Percentiles rank a stretch among this genome's conserved stretches.
Conservation (phyloP, 2,329 filamentous ascomycete genomes). For the Fusarium xylarioides region DNA sequence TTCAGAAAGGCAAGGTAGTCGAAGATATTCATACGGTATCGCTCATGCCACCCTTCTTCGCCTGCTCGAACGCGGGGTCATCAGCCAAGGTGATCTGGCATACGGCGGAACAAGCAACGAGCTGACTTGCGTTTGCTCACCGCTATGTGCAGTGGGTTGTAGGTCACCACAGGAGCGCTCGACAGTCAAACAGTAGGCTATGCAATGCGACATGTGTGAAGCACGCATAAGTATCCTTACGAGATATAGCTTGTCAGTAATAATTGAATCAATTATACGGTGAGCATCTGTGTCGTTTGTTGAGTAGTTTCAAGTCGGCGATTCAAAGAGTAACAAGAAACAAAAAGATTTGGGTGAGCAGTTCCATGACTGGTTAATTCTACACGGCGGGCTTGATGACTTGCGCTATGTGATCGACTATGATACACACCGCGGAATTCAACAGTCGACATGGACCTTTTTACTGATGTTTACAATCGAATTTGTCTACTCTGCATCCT, state of each 20-base stretch:
- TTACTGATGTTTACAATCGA: background rate
- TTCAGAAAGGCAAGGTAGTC: background rate
- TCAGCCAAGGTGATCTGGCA: background rate
- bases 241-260: background rate
- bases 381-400: background rate
- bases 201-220: slow-evolving; percentile 1
- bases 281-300: background rate
- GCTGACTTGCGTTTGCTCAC: slow-evolving; percentile 25
- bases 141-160: slow-evolving; percentile 1
- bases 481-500: background rate
- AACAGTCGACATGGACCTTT: background rate
- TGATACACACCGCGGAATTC: background rate
- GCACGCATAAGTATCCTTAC: background rate
- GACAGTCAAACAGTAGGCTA: background rate
- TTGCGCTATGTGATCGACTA: background rate
- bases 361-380: background rate
- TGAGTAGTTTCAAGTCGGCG: background rate
- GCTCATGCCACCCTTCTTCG: background rate
- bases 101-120: background rate
- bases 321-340: background rate
- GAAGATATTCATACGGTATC: background rate
- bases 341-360: background rate
- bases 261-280: background rate
- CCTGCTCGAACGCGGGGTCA: slow-evolving; percentile 4
- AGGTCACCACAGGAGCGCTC: background rate